Conservation (phyloP, 352 stramenopile species). For the Albugo laibachii region DNA sequence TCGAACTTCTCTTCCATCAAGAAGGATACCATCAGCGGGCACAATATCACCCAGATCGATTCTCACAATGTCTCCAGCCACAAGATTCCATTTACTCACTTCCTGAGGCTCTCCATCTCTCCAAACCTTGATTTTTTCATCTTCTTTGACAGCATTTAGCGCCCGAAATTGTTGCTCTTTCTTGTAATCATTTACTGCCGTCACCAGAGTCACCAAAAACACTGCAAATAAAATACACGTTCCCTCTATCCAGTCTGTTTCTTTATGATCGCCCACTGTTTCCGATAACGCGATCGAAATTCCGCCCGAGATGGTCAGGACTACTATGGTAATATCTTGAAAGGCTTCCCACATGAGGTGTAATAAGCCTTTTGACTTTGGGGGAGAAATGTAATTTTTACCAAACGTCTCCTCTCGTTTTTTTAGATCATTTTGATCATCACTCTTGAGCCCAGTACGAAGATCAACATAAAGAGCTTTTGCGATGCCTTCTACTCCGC, state of each 20-base stretch:
- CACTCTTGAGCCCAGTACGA: conserved; percentile 23
- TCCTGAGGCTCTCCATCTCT: conserved; percentile 32
- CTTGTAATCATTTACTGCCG: conserved; percentile 78
- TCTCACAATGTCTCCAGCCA: conserved; percentile 81
- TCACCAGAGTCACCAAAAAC: conserved; percentile 73
- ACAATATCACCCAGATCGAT: conserved; percentile 77
- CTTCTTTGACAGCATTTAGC: conserved; percentile 59
- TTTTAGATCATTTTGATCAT: conserved; percentile 15
- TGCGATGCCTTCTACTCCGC: conserved; percentile 28
- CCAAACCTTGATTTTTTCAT: conserved; percentile 61
- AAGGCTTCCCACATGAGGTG: conserved; percentile 80
- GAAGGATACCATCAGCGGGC: conserved; percentile 73
- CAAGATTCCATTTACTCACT: conserved; percentile 51
- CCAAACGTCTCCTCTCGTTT: conserved; percentile 27
- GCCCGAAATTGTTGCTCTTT: conserved; percentile 80
- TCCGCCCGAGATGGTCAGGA: conserved; percentile 67
- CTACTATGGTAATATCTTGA: conserved; percentile 80
- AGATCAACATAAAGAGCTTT: conserved; percentile 20
- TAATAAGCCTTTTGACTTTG: conserved; percentile 28
- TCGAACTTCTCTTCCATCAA: conserved; percentile 70
- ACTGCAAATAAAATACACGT: conserved; percentile 79
- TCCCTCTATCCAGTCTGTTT: conserved; percentile 74
- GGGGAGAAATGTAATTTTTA: conserved; percentile 37
- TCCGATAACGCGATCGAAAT: conserved; percentile 59
- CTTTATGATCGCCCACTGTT: conserved; percentile 24